Base-by-base conservation (phyloP, 2,329 filamentous ascomycete species). In the Neonectria magnoliae region DNA sequence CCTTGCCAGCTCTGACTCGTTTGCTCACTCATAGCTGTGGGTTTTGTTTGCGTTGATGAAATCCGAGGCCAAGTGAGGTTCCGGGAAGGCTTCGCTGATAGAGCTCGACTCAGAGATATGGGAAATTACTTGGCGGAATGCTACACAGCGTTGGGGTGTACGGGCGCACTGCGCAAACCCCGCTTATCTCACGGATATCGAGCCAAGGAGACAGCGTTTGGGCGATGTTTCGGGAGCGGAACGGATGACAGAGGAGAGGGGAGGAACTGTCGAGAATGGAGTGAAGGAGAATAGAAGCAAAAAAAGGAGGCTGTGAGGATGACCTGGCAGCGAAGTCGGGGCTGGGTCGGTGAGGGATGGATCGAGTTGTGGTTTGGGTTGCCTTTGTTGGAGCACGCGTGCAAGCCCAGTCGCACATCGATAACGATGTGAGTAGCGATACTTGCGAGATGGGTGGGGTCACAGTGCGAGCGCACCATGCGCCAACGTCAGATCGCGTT, bases 1-100 rank as follows among this genome's bases (percentile, higher is more conserved):
- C 68, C 64, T 52, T 76, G 75, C 64, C 71, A 68, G 60, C 62
- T 70, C 53, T 75, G 76, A 60, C 68, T 68, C 47, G 64, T 45
- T 52, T 75, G 73, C 45, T 72, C 68, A 22, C 73, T 72, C 77
- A 79, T 79, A 31, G 27, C 41, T 56, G 57, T 18, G 16, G 7
- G 8, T 53, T 51, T 53, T 61, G 51, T 62, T 52, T 42, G 57
- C 16, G 41, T 57, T 45, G 61, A 52, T 62, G 33, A 53, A 45
- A 48, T 57, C 27, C 18, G 48, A 55, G 44, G 6, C n/a, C 22
- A 20, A 54, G 29, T 58, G 45, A 31, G 25, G 41, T 48, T 38
- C 41, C 42, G 16, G 22, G 27, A 48, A 53, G 41, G n/a, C 27
- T 56, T 38, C 48, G 52, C 57, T 27, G 45, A 53, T 57, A 55